Evolutionary conservation across 768 basidiomycete species (phyloP).

Genomic region (Xanthoconium purpureum): DNA sequence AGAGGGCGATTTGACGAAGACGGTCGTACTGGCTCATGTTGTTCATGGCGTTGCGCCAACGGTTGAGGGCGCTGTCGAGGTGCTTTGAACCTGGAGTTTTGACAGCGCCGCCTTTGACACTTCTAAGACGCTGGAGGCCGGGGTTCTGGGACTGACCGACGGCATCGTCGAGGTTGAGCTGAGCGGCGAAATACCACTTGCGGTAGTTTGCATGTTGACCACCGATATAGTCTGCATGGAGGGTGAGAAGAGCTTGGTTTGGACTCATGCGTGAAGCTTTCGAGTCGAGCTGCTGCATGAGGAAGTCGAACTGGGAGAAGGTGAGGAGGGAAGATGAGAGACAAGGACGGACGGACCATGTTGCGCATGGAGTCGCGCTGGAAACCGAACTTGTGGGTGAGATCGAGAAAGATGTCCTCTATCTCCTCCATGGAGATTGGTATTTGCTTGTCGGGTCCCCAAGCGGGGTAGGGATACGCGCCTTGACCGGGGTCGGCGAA

Average conservation of each 20-base stretch:
- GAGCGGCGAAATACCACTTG: constrained; percentile 99
- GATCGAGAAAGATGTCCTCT: constrained; percentile 97
- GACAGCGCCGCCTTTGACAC: constrained; percentile 60
- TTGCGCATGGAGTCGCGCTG: constrained; percentile 95
- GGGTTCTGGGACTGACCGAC: constrained; percentile 95
- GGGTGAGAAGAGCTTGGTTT: constrained; percentile 90
- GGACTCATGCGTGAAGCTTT: constrained; percentile 98
- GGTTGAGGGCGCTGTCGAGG: constrained; percentile 87
- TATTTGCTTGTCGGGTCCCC: constrained; percentile 89
- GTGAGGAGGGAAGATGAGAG: constrained; percentile 4
- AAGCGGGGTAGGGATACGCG: constrained; percentile 86
- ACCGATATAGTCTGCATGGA: constrained; percentile 99
- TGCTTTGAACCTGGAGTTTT: constrained; percentile 66
- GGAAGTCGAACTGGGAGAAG: constrained; percentile 78
- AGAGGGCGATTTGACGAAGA: constrained; percentile 93
- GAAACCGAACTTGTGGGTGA: constrained; percentile 98
- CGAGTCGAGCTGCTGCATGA: constrained; percentile 97
- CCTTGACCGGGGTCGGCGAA: constrained; percentile 55
- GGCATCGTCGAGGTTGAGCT: constrained; percentile 98
- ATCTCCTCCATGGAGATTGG: constrained; percentile 98
- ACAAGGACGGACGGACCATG: constrained; percentile 54
- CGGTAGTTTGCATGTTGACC: constrained; percentile 99
- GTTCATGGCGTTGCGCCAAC: constrained; percentile 99
- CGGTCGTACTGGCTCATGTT: constrained; percentile 99
- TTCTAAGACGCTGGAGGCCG: constrained; percentile 83